Percentiles rank a stretch among this genome's conserved stretches.
Conservation (phyloP, 2,329 filamentous ascomycete species). For the Thyridium curvatum region DNA sequence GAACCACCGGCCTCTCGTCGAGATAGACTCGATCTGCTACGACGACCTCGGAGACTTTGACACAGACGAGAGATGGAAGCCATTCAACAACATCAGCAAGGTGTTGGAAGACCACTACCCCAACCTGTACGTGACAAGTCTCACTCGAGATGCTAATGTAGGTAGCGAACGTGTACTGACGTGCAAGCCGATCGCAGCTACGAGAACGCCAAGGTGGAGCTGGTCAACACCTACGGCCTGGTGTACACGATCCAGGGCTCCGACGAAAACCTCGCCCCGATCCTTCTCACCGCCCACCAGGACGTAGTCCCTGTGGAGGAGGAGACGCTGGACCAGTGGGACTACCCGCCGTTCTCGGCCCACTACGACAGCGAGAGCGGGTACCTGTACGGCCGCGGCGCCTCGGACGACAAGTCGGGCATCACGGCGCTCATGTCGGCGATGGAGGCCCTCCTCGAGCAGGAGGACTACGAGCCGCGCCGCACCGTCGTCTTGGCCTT, state of each 20-base stretch:
- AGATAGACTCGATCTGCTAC: slow-evolving; percentile 47
- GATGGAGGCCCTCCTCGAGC: slow-evolving; percentile 43
- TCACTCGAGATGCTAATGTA: no score
- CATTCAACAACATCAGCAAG: slow-evolving; percentile 43
- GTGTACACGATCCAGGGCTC: slow-evolving; percentile 52
- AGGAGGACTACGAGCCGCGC: slow-evolving; percentile 42
- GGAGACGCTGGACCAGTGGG: slow-evolving; percentile 46
- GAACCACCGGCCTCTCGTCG: slow-evolving; percentile 47
- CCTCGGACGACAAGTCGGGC: slow-evolving; percentile 55
- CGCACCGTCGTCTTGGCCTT: slow-evolving; percentile 53
- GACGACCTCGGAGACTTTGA: slow-evolving; percentile 49
- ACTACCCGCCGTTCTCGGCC: slow-evolving; percentile 53
- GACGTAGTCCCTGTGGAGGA: slow-evolving; percentile 56
- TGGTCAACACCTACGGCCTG: slow-evolving; percentile 53
- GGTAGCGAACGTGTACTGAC: no score
- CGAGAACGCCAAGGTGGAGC: slow-evolving; percentile 33
- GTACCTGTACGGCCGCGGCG: slow-evolving; percentile 55
- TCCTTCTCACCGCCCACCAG: slow-evolving; percentile 56
- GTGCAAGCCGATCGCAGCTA: no score
- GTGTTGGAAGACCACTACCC: slow-evolving; percentile 45
- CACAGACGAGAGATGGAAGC: slow-evolving; percentile 47
- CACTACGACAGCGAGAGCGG: slow-evolving; percentile 42
- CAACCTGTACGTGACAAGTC: slow-evolving; percentile 27
- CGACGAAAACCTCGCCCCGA: slow-evolving; percentile 42
- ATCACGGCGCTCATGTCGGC: slow-evolving; percentile 51